Percentiles rank a stretch among this genome's conserved stretches.
Evolutionary conservation across 331 rosid species (phyloP).

Genomic region (Quercus tomentella): DNA sequence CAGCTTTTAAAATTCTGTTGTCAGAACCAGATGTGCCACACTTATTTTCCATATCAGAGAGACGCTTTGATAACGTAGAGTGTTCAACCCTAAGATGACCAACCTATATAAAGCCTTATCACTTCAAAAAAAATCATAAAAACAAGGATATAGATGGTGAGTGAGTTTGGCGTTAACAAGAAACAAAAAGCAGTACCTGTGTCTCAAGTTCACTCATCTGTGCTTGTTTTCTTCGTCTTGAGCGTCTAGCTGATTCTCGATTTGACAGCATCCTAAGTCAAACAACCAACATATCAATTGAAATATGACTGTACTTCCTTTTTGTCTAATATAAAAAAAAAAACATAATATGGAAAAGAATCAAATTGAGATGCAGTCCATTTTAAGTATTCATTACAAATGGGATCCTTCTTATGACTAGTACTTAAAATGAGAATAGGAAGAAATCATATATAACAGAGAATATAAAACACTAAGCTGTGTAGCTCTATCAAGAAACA

Average conservation of each 20-base stretch:
- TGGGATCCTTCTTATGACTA: background rate
- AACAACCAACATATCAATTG: background rate
- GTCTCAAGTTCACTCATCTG: conserved; percentile 7
- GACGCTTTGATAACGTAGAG: conserved; percentile 45
- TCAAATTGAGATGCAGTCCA: background rate
- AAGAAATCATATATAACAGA: background rate
- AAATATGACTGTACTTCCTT: background rate
- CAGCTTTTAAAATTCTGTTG: conserved; percentile 57
- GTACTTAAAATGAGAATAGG: background rate
- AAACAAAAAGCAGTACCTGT: background rate
- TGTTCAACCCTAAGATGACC: conserved; percentile 48
- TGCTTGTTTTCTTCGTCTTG: conserved; percentile 9
- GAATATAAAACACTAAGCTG: background rate
- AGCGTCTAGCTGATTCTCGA: conserved; percentile 12
- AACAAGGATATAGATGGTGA: background rate
- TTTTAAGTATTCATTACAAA: background rate
- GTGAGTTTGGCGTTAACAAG: background rate
- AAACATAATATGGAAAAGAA: background rate
- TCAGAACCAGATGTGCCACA: conserved; percentile 51
- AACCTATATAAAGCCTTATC: conserved; percentile 28
- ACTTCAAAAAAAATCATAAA: background rate
- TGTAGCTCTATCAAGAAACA: background rate
- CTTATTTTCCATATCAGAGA: conserved; percentile 47
- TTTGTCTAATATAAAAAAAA: background rate
- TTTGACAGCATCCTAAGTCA: conserved; percentile 1